Percentiles rank a stretch among this genome's conserved stretches.
Conservation (phyloP, 164 flowering plant genomes). For the Brasenia schreberi region DNA sequence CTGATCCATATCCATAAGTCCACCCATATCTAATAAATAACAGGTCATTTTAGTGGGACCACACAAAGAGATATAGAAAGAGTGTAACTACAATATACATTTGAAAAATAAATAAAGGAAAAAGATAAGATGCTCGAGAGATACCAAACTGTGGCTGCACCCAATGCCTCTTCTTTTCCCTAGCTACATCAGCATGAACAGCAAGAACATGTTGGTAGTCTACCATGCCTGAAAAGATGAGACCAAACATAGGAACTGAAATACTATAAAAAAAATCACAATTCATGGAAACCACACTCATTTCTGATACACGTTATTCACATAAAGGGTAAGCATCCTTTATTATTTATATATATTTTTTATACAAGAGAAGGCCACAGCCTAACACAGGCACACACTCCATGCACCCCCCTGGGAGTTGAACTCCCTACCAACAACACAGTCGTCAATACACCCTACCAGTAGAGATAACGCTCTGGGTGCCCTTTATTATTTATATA, state of each 20-base stretch:
- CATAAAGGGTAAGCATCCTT: no score
- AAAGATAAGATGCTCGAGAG: background rate
- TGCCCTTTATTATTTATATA: no score
- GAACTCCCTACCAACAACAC: no score
- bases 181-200: conserved; percentile 12
- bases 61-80: background rate
- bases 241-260: background rate
- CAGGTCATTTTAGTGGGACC: background rate
- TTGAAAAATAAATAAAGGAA: no score
- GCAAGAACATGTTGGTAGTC: conserved; percentile 91
- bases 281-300: conserved; percentile 2
- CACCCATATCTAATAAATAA: conserved; percentile 32
- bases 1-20: conserved; percentile 41
- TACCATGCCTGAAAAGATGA: conserved; percentile 52
- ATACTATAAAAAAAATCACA: background rate
- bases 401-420: no score
- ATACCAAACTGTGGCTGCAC: conserved; percentile 1
- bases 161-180: conserved; percentile 6
- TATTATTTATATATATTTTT: background rate
- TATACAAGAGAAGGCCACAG: background rate
- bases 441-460: no score
- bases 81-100: background rate
- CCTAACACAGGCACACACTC: no score
- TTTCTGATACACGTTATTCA: no score
- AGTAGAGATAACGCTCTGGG: no score